These are phyloP conservation scores for Ettlia oleoabundans DNA, from an alignment of 139 green algal genomes.

Conservation along the genomic window DNA sequence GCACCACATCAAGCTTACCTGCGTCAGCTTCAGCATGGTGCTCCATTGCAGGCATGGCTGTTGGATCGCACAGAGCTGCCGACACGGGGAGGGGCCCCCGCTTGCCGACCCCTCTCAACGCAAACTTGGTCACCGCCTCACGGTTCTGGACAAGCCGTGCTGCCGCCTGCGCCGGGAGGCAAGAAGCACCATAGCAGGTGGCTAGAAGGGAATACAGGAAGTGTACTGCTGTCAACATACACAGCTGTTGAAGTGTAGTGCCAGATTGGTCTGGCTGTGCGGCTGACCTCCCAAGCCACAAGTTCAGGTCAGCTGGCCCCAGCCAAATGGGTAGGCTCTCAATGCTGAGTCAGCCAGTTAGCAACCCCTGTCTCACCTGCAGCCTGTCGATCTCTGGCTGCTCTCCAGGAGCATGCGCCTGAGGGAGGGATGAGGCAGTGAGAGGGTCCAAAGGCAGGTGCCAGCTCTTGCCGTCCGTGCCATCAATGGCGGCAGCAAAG, in stretches of 20 bases:
- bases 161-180: constrained; percentile 51
- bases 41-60: constrained; percentile 58
- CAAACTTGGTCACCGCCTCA: constrained; percentile 79
- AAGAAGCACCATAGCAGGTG: not conserved
- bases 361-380: constrained; percentile 10
- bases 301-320: no score
- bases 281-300: no score
- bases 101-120: constrained; percentile 73
- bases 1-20: constrained; percentile 18
- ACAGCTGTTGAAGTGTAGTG: no score
- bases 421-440: constrained; percentile 56
- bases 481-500: constrained; percentile 76
- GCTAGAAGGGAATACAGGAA: not conserved
- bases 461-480: constrained; percentile 73
- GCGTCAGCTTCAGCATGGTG: constrained; percentile 54
- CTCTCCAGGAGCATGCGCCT: constrained; percentile 76
- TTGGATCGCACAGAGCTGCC: constrained; percentile 83
- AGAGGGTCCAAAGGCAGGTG: constrained; percentile 82
- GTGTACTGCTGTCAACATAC: no score
- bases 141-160: constrained; percentile 77
- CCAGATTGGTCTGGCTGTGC: no score
- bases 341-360: no score
- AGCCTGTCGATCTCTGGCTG: constrained; percentile 65
- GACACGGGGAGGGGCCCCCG: constrained; percentile 71
- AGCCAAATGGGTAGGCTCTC: no score